Evolutionary conservation across 176 grass and related monocot genomes (phyloP).

Genomic region (Musa itinerans): DNA sequence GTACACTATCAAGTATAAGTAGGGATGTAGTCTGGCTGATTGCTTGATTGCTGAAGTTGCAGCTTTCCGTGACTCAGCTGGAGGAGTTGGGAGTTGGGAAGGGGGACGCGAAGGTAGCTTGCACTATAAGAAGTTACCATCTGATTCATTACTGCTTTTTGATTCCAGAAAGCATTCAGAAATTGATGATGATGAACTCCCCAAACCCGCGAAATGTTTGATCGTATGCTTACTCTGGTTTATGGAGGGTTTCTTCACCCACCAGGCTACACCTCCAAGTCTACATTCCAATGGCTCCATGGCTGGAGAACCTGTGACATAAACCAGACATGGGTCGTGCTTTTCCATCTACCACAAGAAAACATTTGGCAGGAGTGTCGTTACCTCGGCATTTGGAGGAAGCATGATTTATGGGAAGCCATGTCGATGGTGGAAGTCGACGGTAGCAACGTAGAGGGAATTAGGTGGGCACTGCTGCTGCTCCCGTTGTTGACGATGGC

Average conservation of each 20-base stretch:
- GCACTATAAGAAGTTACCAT: background rate
- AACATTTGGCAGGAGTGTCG: background rate
- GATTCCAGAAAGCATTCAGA: no score
- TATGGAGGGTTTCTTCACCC: background rate
- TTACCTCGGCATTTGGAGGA: constrained; percentile 80
- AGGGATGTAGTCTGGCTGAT: background rate
- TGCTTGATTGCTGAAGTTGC: background rate
- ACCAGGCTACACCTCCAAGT: background rate
- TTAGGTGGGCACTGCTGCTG: constrained; percentile 21
- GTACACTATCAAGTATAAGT: background rate
- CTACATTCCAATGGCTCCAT: constrained; percentile 5
- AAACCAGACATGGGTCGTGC: background rate
- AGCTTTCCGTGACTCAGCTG: no score
- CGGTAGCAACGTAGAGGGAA: constrained; percentile 39
- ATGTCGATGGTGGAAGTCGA: constrained; percentile 39
- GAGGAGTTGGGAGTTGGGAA: no score
- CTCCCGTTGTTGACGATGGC: constrained; percentile 18
- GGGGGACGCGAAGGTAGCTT: background rate
- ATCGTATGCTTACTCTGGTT: background rate
- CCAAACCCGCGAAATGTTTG: no score
- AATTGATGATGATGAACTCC: no score
- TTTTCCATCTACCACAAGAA: background rate
- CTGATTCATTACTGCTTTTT: no score
- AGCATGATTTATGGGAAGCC: constrained; percentile 57
- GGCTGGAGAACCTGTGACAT: background rate